Conservation (phyloP, 2,329 filamentous ascomycete genomes). For the Calonectria pseudoreteaudii region DNA sequence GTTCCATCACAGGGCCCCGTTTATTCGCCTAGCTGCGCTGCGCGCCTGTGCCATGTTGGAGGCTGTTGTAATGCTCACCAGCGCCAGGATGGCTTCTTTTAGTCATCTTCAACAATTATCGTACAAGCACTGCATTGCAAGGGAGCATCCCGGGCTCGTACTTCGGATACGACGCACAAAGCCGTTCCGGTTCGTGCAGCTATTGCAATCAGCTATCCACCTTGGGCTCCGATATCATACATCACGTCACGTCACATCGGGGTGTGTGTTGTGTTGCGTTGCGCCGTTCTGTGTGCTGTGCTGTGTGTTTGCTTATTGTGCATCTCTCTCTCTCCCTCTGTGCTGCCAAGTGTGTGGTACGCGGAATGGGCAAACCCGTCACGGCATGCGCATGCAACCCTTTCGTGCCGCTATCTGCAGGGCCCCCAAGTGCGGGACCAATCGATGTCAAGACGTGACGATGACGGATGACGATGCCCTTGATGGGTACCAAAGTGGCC, state of each 20-base stretch:
- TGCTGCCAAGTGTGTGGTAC: background rate
- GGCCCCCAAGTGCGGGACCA: conserved; percentile 10
- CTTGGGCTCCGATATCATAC: background rate
- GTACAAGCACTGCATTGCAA: background rate
- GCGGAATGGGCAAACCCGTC: conserved; percentile 12
- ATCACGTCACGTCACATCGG: conserved; percentile 5
- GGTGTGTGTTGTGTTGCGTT: background rate
- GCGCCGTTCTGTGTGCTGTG: background rate
- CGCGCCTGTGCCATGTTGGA: background rate
- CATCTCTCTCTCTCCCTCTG: background rate
- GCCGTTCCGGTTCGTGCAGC: background rate
- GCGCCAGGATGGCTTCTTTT: background rate
- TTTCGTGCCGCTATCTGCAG: conserved; percentile 23
- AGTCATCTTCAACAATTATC: background rate
- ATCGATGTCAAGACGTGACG: background rate
- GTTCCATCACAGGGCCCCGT: background rate
- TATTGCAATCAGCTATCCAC: background rate
- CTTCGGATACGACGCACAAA: background rate
- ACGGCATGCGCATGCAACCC: conserved; percentile 20
- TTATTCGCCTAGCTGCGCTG: background rate
- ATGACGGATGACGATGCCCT: conserved; percentile 17
- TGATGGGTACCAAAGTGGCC: background rate
- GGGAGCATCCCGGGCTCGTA: background rate
- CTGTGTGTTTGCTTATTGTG: background rate
- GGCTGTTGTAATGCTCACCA: background rate